These are phyloP conservation scores for Tremella mesenterica DNA, from an alignment of 768 basidiomycete species.

Conservation along the genomic window DNA sequence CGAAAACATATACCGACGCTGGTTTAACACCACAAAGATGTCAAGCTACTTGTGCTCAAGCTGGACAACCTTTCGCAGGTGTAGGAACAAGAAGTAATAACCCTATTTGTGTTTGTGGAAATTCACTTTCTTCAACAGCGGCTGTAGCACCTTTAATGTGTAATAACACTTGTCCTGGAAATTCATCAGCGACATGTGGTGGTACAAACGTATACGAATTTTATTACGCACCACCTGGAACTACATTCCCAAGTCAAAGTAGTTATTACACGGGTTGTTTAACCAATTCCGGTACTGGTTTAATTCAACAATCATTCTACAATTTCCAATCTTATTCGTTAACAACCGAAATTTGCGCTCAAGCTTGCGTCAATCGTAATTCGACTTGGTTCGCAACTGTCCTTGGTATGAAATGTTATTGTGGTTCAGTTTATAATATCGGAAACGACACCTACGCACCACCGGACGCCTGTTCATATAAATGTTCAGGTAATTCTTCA, in stretches of 20 bases:
- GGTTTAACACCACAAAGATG: slow-evolving; percentile 11
- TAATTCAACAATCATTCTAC: slow-evolving; percentile 17
- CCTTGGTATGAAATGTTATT: slow-evolving; percentile 24
- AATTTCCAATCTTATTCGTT: slow-evolving; percentile 21
- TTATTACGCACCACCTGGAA: slow-evolving; percentile 14
- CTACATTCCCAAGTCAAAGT: neutral
- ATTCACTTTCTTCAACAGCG: slow-evolving; percentile 5
- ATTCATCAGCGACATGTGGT: slow-evolving; percentile 21
- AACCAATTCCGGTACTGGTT: slow-evolving; percentile 12
- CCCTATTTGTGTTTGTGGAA: slow-evolving; percentile 21
- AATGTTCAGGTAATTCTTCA: slow-evolving; percentile 29
- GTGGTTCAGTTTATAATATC: slow-evolving; percentile 24
- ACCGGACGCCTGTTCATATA: no score
- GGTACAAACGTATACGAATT: slow-evolving; percentile 15
- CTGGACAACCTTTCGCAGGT: slow-evolving; percentile 8
- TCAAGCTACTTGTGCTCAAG: slow-evolving; percentile 10
- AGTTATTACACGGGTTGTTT: slow-evolving; percentile 29
- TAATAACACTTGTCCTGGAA: slow-evolving; percentile 21
- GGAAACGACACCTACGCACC: no score
- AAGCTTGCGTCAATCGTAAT: slow-evolving; percentile 24
- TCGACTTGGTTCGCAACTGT: slow-evolving; percentile 33
- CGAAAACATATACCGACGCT: slow-evolving; percentile 6
- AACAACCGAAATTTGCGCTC: slow-evolving; percentile 32
- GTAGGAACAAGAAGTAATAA: slow-evolving; percentile 1
- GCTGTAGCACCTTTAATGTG: slow-evolving; percentile 5